These are phyloP conservation scores for Suillus hirtellus DNA, from an alignment of 768 basidiomycete species.

Conservation along the genomic window DNA sequence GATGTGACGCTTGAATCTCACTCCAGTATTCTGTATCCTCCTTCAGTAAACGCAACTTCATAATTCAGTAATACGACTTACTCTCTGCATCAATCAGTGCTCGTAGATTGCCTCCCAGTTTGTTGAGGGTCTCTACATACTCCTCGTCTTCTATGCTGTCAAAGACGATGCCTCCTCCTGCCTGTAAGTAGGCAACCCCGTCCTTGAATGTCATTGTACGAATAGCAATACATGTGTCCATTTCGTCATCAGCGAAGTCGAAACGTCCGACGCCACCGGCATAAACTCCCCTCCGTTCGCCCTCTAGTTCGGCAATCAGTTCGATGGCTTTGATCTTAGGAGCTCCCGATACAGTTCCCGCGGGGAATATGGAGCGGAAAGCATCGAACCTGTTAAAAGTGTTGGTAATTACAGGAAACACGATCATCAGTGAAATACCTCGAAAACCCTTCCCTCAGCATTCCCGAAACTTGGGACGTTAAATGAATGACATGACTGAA, in stretches of 20 bases:
- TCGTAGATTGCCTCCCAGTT: constrained; percentile 81
- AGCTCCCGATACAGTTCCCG: constrained; percentile 97
- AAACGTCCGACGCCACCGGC: constrained; percentile 98
- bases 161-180: constrained; percentile 95
- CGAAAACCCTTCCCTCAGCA: constrained; percentile 76
- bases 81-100: constrained; percentile 89
- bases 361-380: constrained; percentile 98
- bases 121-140: constrained; percentile 94
- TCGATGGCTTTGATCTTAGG: constrained; percentile 99
- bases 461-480: constrained; percentile 92
- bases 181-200: constrained; percentile 88
- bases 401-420: constrained; percentile 5
- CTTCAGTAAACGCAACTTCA: constrained; percentile 20
- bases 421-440: constrained; percentile 49
- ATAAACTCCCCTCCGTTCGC: constrained; percentile 90
- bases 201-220: constrained; percentile 97
- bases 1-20: constrained; percentile 54
- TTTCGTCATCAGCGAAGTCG: constrained; percentile 90
- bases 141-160: constrained; percentile 99
- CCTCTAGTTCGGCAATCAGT: constrained; percentile 82
- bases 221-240: constrained; percentile 99
- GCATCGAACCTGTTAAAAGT: constrained; percentile 79
- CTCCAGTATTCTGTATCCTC: constrained; percentile 63
- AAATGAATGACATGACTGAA: constrained; percentile 98
- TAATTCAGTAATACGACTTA: constrained; percentile 41